Evolutionary conservation across 2,329 filamentous ascomycete species (phyloP).

Genomic region (Penicillium sp.): DNA sequence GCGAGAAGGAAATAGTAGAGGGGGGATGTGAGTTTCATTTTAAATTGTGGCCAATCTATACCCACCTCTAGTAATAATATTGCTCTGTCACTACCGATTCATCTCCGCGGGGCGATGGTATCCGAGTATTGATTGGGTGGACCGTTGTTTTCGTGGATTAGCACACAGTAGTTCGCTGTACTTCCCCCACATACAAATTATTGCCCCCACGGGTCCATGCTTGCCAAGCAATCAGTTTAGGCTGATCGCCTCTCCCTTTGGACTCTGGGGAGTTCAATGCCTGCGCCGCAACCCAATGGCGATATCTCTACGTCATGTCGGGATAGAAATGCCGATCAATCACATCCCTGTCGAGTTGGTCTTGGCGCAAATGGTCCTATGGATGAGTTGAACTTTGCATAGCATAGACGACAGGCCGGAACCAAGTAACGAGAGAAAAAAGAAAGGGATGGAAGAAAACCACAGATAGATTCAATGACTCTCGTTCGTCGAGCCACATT

Average conservation of each 20-base stretch:
- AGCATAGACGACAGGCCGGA: background rate
- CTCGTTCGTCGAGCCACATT: no score
- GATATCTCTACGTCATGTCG: constrained; percentile 13
- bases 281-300: no score
- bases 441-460: no score
- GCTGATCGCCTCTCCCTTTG: no score
- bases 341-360: background rate
- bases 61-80: background rate
- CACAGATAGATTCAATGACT: no score
- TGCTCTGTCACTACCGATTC: background rate
- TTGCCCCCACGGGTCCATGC: no score
- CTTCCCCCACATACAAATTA: background rate
- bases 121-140: constrained; percentile 8
- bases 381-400: background rate
- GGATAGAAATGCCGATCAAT: constrained; percentile 7
- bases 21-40: background rate
- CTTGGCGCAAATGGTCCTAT: background rate
- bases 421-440: no score
- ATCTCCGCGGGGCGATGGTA: constrained; percentile 14
- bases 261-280: no score
- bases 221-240: background rate
- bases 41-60: constrained; percentile 4
- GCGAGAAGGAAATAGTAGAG: background rate
- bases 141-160: background rate
- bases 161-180: constrained; percentile 1